These are phyloP conservation scores for Cladosporium sp. DNA, from an alignment of 2,329 filamentous ascomycete genomes.

Conservation along the genomic window DNA sequence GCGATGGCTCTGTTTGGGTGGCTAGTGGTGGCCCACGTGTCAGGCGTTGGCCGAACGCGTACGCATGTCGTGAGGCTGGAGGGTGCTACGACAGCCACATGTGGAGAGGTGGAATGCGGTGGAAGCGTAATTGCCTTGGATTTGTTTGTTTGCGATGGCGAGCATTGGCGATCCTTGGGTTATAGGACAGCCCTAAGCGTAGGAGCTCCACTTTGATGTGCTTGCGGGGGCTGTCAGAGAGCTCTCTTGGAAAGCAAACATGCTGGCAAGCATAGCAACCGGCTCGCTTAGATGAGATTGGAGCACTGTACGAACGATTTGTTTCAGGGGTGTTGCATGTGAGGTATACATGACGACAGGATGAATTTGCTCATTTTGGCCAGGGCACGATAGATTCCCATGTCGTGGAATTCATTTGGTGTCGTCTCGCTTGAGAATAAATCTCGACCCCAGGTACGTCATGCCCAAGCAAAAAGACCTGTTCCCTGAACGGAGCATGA, in stretches of 20 bases:
- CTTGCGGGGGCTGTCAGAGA: not conserved
- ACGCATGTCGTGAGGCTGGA: constrained; percentile 4
- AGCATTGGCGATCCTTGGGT: constrained; percentile 9
- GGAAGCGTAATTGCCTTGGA: constrained; percentile 11
- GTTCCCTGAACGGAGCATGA: not conserved
- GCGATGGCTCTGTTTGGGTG: not conserved
- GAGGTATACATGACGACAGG: not conserved
- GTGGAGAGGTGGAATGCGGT: not conserved
- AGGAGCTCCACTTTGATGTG: constrained; percentile 12
- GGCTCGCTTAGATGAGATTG: not conserved
- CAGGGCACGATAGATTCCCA: not conserved
- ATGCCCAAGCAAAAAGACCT: not conserved
- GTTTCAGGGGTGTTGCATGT: not conserved
- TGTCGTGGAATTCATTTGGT: not conserved
- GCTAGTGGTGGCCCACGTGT: constrained; percentile 8
- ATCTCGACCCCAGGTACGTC: constrained; percentile 1
- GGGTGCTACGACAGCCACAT: constrained; percentile 7
- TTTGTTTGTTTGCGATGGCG: constrained; percentile 8
- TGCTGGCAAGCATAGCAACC: not conserved
- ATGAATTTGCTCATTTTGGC: not conserved
- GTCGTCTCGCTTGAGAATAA: not conserved
- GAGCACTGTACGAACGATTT: not conserved
- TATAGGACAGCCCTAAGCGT: constrained; percentile 9
- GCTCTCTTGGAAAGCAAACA: not conserved
- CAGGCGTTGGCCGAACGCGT: not conserved